These are phyloP conservation scores for Taphrina sp. DNA, from an alignment of 1,139 yeast genomes.

Conservation along the genomic window DNA sequence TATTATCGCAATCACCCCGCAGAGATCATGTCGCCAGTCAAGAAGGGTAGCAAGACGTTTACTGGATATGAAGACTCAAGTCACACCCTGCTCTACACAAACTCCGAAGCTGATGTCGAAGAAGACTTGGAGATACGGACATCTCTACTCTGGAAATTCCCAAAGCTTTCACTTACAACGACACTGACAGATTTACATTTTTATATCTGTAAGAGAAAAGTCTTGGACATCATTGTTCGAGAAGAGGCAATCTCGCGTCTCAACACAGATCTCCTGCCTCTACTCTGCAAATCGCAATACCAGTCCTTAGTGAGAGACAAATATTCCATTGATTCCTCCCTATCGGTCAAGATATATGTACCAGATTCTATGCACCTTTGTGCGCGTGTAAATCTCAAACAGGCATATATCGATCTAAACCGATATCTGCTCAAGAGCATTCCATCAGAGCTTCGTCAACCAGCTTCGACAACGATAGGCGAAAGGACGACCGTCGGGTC, in stretches of 20 bases:
- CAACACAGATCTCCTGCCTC: constrained; percentile 34
- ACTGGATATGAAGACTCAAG: constrained; percentile 33
- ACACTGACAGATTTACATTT: constrained; percentile 73
- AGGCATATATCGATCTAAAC: constrained; percentile 33
- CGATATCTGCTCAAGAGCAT: constrained; percentile 17
- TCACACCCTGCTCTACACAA: constrained; percentile 39
- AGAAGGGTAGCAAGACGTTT: constrained; percentile 31
- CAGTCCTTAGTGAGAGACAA: constrained; percentile 31
- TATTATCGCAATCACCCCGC: constrained; percentile 28
- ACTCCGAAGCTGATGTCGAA: constrained; percentile 39
- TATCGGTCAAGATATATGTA: constrained; percentile 7
- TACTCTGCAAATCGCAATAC: constrained; percentile 34
- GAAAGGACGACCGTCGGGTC: constrained; percentile 78
- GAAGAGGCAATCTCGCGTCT: constrained; percentile 31
- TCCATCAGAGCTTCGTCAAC: constrained; percentile 17
- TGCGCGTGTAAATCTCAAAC: constrained; percentile 33
- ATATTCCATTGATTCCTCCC: background rate
- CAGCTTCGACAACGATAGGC: constrained; percentile 37
- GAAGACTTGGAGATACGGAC: constrained; percentile 72
- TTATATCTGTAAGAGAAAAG: constrained; percentile 56
- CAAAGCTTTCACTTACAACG: constrained; percentile 72
- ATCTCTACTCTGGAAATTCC: constrained; percentile 86
- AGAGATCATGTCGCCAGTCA: constrained; percentile 17
- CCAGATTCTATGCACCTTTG: constrained; percentile 25
- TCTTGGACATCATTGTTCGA: constrained; percentile 31